Evolutionary conservation across 768 basidiomycete species (phyloP), one percentile per base, ranked within the genome.

Genomic region (Amanita pallidorosea): DNA sequence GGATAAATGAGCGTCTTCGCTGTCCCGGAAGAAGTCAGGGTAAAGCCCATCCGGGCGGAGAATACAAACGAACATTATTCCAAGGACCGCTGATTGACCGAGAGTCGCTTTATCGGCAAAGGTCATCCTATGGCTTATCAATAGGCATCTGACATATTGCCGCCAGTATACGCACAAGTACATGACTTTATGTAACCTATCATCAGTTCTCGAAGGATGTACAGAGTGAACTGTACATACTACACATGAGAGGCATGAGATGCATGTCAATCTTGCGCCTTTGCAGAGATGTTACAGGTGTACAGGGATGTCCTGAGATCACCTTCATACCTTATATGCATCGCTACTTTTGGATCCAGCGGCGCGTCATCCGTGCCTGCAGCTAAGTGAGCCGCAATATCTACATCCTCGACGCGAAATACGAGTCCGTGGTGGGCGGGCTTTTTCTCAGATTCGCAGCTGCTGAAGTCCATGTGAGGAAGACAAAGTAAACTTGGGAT

Each of bases 231-330:
- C 23, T 11, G 4, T 13, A 79, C 86, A 63, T 60, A 88, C 85
- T 65, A 63, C 85, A 85, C 86, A 88, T 88, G 49, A 89, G 70
- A 42, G 86, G 86, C 80, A 89, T 79, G 47, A 89, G 67, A 61
- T 85, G 77, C 67, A 67, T 69, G 62, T 88, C 86, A 44, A 89
- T 81, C 65, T 87, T 89, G 53, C 76, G 75, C 64, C 82, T 85
- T 13, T 20, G 23, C 1, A 15, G 11, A 27, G 11, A 23, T 18
- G 17, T 58, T 13, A 38, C 12, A 5, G 13, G 13, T 13, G 17
- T 41, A 35, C 4, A 57, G 20, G 34, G 33, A 17, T 36, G 15
- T 9, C 7, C 5, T 38, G 12, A 22, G 23, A 8, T 5, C 7
- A 0, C 22, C 11, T 17, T 64, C 67, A 41, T 58, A 83, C 84